Conservation (phyloP, 208 protist species). For the Crithidia brevicula region DNA sequence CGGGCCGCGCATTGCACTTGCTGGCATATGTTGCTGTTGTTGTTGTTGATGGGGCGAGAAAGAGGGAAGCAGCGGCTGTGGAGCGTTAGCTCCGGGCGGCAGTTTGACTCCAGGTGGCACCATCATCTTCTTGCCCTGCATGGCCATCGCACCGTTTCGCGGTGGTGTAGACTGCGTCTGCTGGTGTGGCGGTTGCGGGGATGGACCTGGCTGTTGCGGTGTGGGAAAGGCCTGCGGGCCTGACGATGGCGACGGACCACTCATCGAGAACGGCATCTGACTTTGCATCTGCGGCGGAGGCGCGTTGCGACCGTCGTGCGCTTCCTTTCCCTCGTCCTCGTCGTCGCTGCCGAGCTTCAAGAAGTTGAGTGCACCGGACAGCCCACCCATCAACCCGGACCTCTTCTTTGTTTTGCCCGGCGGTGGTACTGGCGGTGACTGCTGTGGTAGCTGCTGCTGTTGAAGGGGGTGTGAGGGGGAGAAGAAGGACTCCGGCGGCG, state of each 20-base stretch:
- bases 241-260: too few species aligned
- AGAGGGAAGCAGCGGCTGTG: neutral
- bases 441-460: neutral
- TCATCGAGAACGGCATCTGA: too few species aligned
- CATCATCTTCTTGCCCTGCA: constrained; percentile 23
- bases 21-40: neutral
- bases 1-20: neutral
- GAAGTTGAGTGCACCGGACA: constrained; percentile 13
- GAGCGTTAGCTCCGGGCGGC: neutral
- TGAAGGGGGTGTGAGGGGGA: neutral
- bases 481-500: constrained; percentile 1
- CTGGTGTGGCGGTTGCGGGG: neutral
- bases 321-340: neutral
- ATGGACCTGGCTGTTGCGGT: neutral
- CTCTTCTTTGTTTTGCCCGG: neutral
- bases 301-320: neutral
- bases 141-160: neutral
- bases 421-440: neutral
- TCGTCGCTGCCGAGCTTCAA: constrained; percentile 8
- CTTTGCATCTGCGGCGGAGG: neutral
- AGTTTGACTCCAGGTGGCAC: constrained; percentile 18
- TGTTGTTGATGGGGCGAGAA: neutral
- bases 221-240: neutral
- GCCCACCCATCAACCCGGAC: neutral
- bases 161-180: constrained; percentile 2